Base-by-base conservation (phyloP, 1,284 basidiomycete genomes). In the Tylopilus orsonianus region DNA sequence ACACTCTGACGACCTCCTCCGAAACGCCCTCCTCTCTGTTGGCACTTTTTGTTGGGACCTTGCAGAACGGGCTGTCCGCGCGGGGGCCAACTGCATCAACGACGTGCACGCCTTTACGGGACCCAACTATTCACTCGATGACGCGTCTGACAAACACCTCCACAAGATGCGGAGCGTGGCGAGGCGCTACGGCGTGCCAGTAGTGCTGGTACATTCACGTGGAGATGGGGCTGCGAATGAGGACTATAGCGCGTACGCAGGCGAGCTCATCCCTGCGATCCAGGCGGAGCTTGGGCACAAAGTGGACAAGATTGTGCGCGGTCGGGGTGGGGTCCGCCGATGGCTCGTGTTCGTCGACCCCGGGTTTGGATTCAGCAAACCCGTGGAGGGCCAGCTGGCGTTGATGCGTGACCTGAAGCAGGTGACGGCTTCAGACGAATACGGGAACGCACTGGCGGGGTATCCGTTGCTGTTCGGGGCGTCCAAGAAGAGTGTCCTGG, bases 281-380 rank as follows among this genome's bases (percentile, higher is more conserved):
- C 72, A 80, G 4, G 59, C 69, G 0, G 97, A 99, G 67, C 77
- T 99, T 2, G 85, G 82, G 0, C 69, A 68, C 29, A 85, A 85
- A 55, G 80, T 97, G 0, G 73, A 82, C 4, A 60, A 64, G 2
- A 86, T 93, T 10, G 75, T 96, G 16, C 74, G 75, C 13, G 86
- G 87, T 0, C 72, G 67, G 18, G 85, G 85, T 2, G 93, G 94
- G 7, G 72, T 99, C 5, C 77, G 90, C 46, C 70, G 92, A 26
- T 99, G 96, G 96, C 80, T 93, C 56, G 83, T 98, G 48, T 79
- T 98, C 44, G 76, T 91, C 12, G 97, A 98, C 69, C 93, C 95
- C 2, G 95, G 95, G 0, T 73, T 98, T 42, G 95, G 96, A 4
- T 98, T 98, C 67, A 95, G 93, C 63, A 99, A 98, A 69, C 80